Base-by-base conservation (phyloP, 2,329 filamentous ascomycete species). In the Phoma herbarum region DNA sequence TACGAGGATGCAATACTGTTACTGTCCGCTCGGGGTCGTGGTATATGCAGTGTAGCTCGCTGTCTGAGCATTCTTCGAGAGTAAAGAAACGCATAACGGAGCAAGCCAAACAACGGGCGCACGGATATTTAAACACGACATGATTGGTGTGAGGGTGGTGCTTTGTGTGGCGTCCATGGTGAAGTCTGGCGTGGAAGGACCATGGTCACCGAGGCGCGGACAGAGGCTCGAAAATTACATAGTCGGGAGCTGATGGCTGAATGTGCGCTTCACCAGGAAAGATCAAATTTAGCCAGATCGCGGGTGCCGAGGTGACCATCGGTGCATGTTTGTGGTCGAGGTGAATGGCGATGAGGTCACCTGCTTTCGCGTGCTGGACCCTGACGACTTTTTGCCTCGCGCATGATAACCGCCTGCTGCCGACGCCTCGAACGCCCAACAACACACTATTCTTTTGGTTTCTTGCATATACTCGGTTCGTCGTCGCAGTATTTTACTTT, bases 351-450 rank as follows among this genome's bases (percentile, higher is more conserved):
- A 48, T 48, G 48, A 53, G 44, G 44, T 58, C 49, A 49, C 49
- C 43, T 58, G 55, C 23, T 58, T 58, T 58, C 49, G 55, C 49
- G 49, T 31, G 28, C 18, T 58, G 55, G 55, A 58, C 55, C 55
- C 55, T 58, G 33, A 31, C 47, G 42, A 47, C 33, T 49, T 57
- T 57, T 47, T 46, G 49, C 39, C 52, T 25, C 16, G 35, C 37
- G 33, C 39, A 25, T 48, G 20, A 14, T 52, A 39, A 11, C 39
- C 12, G 29, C 9, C 31, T 22, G 51, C 12, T 37, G 26, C 50
- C 5, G 6, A 16, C 8, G 28, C 3, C 20, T 25, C 8, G 11
- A 22, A 42, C 22, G 2, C 22, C 3, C 25, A 14, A 23, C 35
- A 20, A 41, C 28, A 31, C 43, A 4, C n/a, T 42, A 23, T 33